These are phyloP conservation scores for Canavalia gladiata DNA, from an alignment of 306 rosid genomes.

Conservation along the genomic window DNA sequence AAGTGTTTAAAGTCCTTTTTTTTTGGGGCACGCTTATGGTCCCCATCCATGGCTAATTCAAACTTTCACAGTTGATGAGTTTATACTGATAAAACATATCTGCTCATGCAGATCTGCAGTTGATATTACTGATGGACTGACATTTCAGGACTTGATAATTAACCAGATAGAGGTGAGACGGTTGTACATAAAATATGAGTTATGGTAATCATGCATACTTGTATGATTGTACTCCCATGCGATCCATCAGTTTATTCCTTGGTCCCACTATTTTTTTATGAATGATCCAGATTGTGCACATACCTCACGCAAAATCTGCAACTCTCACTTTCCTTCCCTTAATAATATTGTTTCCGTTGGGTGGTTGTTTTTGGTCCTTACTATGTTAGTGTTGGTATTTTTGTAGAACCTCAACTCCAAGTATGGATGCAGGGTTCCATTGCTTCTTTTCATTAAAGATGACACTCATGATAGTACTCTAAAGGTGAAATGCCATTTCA, in stretches of 20 bases:
- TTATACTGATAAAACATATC: not conserved
- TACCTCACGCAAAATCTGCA: not conserved
- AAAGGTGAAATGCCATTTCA: conserved; percentile 62
- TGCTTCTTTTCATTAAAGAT: conserved; percentile 63
- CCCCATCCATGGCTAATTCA: not conserved
- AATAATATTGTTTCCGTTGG: not conserved
- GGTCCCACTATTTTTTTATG: not conserved
- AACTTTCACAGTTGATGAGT: conserved; percentile 11
- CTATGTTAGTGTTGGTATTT: conserved; percentile 37
- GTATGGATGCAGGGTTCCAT: conserved; percentile 70
- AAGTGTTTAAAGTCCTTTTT: no score
- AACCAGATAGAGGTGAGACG: conserved; percentile 72
- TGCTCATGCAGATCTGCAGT: conserved; percentile 60
- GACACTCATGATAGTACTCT: conserved; percentile 58
- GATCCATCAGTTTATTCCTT: conserved; percentile 20
- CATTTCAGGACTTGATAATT: conserved; percentile 66
- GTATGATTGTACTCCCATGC: conserved; percentile 1
- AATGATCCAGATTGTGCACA: conserved; percentile 26
- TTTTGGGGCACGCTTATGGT: no score
- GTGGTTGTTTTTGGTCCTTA: conserved; percentile 29
- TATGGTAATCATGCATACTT: conserved; percentile 13
- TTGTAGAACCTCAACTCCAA: conserved; percentile 65
- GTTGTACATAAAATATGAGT: not conserved
- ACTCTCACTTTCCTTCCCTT: conserved; percentile 1
- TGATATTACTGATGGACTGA: conserved; percentile 61